These are phyloP conservation scores for Artemisia annua DNA, from an alignment of 129 eudicot species.

Conservation along the genomic window DNA sequence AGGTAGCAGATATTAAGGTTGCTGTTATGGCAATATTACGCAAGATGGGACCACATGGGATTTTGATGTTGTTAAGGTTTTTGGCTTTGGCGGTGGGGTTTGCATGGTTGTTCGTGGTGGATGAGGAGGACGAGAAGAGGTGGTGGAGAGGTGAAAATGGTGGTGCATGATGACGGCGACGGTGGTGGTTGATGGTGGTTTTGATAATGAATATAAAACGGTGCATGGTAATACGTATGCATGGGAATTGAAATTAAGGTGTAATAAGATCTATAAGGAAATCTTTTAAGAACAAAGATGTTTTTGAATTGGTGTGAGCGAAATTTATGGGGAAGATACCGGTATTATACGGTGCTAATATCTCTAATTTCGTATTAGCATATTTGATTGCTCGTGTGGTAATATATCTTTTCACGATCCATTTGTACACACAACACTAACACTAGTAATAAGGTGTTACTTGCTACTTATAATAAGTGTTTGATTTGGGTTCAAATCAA, in stretches of 20 bases:
- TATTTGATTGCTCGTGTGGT: too few relatives aligned
- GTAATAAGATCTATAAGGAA: background rate
- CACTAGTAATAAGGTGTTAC: too few relatives aligned
- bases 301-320: background rate
- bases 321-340: background rate
- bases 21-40: constrained; percentile 44
- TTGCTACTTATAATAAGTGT: too few relatives aligned
- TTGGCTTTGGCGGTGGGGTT: constrained; percentile 21
- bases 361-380: background rate
- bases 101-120: constrained; percentile 14
- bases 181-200: constrained; percentile 25
- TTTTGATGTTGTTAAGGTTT: constrained; percentile 15
- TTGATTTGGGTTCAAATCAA: too few relatives aligned
- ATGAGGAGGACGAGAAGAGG: constrained; percentile 34
- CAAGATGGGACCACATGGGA: constrained; percentile 25
- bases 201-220: constrained; percentile 14
- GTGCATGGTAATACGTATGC: constrained; percentile 16
- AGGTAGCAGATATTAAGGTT: constrained; percentile 45
- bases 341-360: constrained; percentile 15
- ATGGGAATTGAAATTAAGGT: background rate
- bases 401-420: too few relatives aligned
- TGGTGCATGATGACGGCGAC: constrained; percentile 28
- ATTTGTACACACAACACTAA: too few relatives aligned
- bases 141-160: constrained; percentile 25
- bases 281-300: background rate